Evolutionary conservation across 306 rosid species (phyloP), one percentile per base, ranked within the genome.

Genomic region (Dalbergia oliveri): DNA sequence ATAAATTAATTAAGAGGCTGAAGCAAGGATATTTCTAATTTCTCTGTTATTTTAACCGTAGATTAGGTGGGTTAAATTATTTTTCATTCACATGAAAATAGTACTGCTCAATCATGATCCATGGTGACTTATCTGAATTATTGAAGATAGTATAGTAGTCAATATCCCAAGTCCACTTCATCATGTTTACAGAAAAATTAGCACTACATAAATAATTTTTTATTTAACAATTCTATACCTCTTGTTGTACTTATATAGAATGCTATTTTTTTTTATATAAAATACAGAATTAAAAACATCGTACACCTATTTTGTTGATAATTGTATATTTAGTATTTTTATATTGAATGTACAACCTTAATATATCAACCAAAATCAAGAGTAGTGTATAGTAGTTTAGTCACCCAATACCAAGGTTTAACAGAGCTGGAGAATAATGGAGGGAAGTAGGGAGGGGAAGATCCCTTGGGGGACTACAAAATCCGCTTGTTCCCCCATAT

Each of bases 381-480:
- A 11, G 12, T 21, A 14, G 41, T 37, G 41, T 37, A 37, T 60
- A 66, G 53, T 79, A 82, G 72, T 87, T 67, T 69, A 85, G 65
- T 84, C 59, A 56, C 5, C 81, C 65, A 26, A 77, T 61, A 79
- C 11, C 66, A 66, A 64, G 51, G 79, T 71, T 63, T 23, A 65
- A 69, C 50, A 65, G 21, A 59, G 89, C 21, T 50, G 85, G 72
- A 82, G 90, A 94, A 92, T 88, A 91, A 92, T 91, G 90, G 91
- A 91, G 90, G 90, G 90, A 75, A 80, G 84, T 83, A 87, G 92
- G 87, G 83, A 84, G 58, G 81, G 80, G 94, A 87, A 88, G 84
- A 94, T 92, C 98, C 97, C 97, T 94, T 83, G 98, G 88, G 86
- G 77, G 73, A 92, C 94, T 94, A 92, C 94, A 94, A 92, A 91